Base-by-base conservation (phyloP, 2,329 filamentous ascomycete species). In the Septoria linicola region DNA sequence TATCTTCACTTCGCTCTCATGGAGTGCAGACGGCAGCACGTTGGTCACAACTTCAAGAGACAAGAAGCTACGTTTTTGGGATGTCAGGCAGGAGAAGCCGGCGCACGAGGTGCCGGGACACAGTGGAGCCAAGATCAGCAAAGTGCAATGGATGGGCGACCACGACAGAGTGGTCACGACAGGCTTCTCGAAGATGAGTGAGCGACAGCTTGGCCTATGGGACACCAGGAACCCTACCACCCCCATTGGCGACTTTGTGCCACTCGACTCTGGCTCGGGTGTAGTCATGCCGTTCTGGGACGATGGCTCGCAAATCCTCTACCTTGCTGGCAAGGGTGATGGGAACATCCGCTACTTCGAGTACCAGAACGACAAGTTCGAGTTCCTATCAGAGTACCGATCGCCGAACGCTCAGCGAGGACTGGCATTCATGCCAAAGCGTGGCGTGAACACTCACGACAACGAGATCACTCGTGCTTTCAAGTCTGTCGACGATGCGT, bases 231-330 rank as follows among this genome's bases (percentile, higher is more conserved):
- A 83, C 59, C 82, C 84, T 14, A 74, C 71, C 30, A 86, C 95
- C 64, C 93, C 93, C 41, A 86, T 97, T 64, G 90, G 89, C 43
- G 91, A 90, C 13, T 96, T 96, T 75, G 85, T 82, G 64, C 87
- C 88, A 62, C 80, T 99, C 41, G 93, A 99, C 73, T 95, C 89
- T 40, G 96, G 96, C 66, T 96, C 92, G 39, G 93, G 93, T 69
- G 91, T 99, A 54, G 95, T 90, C 80, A 96, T 99, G 89, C 93
- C 93, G 25, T 97, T 99, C 81, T 99, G 93, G 93, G 93, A 99
- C 69, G 92, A 97, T 55, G 89, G 91, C 55, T 96, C 89, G 45
- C 90, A 93, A 74, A 95, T 89, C 70, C 78, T 99, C 66, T 99
- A 96, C 73, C 81, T 99, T 68, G 93, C 93, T 65, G 93, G 93